Evolutionary conservation across 2,329 filamentous ascomycete genomes (phyloP), one percentile per base, ranked within the genome.

Genomic region (Chaetoscypha palmicola): DNA sequence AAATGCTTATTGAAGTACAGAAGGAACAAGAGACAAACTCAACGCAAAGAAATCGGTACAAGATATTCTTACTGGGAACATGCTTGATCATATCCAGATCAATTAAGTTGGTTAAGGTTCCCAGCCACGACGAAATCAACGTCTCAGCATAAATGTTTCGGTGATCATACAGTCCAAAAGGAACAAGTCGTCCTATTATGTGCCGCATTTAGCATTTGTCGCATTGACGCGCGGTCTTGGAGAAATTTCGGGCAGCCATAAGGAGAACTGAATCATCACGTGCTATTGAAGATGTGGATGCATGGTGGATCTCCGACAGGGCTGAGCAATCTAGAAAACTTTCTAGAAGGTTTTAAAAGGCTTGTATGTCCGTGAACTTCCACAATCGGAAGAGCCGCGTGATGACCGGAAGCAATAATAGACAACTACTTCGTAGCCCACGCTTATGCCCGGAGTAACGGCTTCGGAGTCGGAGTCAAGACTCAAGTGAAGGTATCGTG

Each of bases 231-330:
- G 32, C 24, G 33, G 33, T 31, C 16, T 20, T 37, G 26, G 34
- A 20, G 33, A 43, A 43, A 37, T 43, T 30, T 37, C 41, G 41
- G 34, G n/a, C 14, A n/a, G n/a, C n/a, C n/a, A n/a, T n/a, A n/a
- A n/a, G n/a, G n/a, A n/a, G n/a, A n/a, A n/a, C n/a, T n/a, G n/a
- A 5, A 28, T 10, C 16, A 28, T 39, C 37, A 39, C 37, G 37
- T 39, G 37, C 11, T 7, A 19, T 17, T 28, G 23, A 21, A 12
- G 19, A 23, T 14, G 35, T 23, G 32, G n/a, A 16, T 41, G 19
- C n/a, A 19, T 19, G 11, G 17, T 24, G 20, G 28, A 24, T 14
- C 14, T 12, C 21, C 31, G 10, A 36, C 32, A 24, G 23, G 22
- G 21, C 21, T n/a, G 31, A n/a, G 17, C 4, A 26, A 23, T 38